Percentiles rank a stretch among this genome's conserved stretches.
Conservation (phyloP, 768 basidiomycete genomes). For the Xerocomellus amylosporus region DNA sequence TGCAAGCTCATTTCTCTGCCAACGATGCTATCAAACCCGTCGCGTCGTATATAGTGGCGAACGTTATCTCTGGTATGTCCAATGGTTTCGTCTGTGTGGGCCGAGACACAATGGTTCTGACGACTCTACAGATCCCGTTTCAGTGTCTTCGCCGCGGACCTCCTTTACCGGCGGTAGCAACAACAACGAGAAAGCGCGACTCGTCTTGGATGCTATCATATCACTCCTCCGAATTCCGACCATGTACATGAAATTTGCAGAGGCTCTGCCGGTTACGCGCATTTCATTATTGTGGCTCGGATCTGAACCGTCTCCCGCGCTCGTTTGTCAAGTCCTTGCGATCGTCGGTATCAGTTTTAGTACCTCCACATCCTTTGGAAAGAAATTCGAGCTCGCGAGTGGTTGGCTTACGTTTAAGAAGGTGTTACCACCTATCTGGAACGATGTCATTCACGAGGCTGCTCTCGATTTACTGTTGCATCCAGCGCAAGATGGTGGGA, state of each 20-base stretch:
- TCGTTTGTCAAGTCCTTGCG: constrained; percentile 57
- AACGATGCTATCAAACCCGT: constrained; percentile 82
- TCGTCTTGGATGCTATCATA: constrained; percentile 63
- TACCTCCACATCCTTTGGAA: constrained; percentile 59
- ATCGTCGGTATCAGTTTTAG: constrained; percentile 57
- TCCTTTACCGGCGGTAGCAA: constrained; percentile 17
- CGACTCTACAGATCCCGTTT: background rate
- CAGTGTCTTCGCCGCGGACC: constrained; percentile 11
- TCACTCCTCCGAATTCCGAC: constrained; percentile 54
- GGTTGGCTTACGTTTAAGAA: constrained; percentile 78
- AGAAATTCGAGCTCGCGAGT: constrained; percentile 81
- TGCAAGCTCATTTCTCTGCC: constrained; percentile 64
- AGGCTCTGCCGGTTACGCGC: constrained; percentile 72
- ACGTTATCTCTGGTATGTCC: constrained; percentile 61
- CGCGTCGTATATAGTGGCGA: constrained; percentile 81
- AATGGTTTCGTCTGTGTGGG: background rate
- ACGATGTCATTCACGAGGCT: constrained; percentile 58
- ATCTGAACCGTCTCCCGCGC: constrained; percentile 59
- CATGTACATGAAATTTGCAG: constrained; percentile 67
- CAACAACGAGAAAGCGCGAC: constrained; percentile 58
- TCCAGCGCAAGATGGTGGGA: constrained; percentile 16
- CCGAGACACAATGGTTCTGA: background rate
- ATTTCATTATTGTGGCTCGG: constrained; percentile 79
- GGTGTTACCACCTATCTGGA: constrained; percentile 69
- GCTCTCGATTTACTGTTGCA: constrained; percentile 72